Evolutionary conservation across 1,284 basidiomycete species (phyloP), one percentile per base, ranked within the genome.

Genomic region (Marasmius sp.): DNA sequence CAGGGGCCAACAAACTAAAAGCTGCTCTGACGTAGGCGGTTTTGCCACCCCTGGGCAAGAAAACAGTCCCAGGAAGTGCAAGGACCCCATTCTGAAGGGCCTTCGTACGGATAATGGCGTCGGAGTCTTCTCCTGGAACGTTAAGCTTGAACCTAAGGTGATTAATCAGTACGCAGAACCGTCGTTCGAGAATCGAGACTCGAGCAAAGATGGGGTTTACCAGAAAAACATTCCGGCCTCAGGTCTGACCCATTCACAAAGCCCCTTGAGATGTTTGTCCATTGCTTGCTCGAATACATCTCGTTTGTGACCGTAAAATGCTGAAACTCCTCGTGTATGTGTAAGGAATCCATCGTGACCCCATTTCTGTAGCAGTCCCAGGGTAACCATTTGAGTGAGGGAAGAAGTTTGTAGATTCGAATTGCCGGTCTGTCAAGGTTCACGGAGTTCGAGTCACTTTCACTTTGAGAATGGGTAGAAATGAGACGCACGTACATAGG

Each of bases 171-270:
- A 27, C 27, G 27, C 27, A 27, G 27, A 27, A 2, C 27, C 27
- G 27, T 27, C 27, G 5, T 62, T 27, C 27, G 52, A 61, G 63
- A 47, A 59, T 60, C 53, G 39, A 36, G 18, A 2, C 36, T 18
- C 59, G 58, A 58, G 58, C 55, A 50, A 39, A 57, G 58, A 34
- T 59, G 48, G 14, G 54, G 47, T n/a, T 54, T 34, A 91, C 93
- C 93, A 95, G 70, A 93, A 86, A 77, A 95, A 95, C 91, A 95
- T 92, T 65, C 95, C 95, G 2, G 95, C 92, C 57, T 93, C 89
- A 0, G 96, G 96, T 0, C 83, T 81, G 45, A 79, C 85, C 95
- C 95, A 98, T 66, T 90, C 88, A 5, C 57, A 64, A 16, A 41
- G 43, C 1, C 87, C 92, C 59, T 79, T 80, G 37, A 98, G 82